Percentiles rank a stretch among this genome's conserved stretches.
phyloP scores from a whole-genome alignment of 306 rosid genomes.

The Castanopsis chinensis region DNA sequence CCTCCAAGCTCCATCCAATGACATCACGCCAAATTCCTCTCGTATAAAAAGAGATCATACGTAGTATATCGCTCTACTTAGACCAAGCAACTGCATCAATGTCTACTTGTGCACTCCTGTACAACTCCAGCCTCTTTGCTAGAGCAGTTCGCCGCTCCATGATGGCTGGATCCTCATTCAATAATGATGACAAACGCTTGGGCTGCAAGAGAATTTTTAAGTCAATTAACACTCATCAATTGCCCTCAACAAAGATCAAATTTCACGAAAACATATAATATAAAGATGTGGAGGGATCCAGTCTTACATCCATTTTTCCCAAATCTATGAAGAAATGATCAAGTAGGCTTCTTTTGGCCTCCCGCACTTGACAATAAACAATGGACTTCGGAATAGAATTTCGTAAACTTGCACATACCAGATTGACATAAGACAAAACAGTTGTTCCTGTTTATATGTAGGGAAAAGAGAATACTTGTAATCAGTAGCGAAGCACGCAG shows the following conservation, averaged over 20 bases:
- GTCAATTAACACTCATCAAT: not conserved
- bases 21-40: slow-evolving; percentile 16
- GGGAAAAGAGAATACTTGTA: not conserved
- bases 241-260: not conserved
- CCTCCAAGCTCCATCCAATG: slow-evolving; percentile 1
- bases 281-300: not conserved
- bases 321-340: slow-evolving; percentile 78
- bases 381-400: slow-evolving; percentile 86
- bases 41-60: slow-evolving; percentile 3
- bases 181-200: slow-evolving; percentile 64
- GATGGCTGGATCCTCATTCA: slow-evolving; percentile 92
- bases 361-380: slow-evolving; percentile 89
- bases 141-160: slow-evolving; percentile 83
- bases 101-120: slow-evolving; percentile 86
- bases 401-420: slow-evolving; percentile 74
- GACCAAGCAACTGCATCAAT: slow-evolving; percentile 92
- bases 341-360: slow-evolving; percentile 83
- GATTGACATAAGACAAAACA: slow-evolving; percentile 76
- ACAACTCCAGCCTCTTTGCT: slow-evolving; percentile 80
- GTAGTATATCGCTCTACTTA: slow-evolving; percentile 45
- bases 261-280: not conserved
- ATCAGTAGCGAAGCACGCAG: no score
- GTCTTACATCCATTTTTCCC: slow-evolving; percentile 76
- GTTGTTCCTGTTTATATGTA: slow-evolving; percentile 54
- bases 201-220: slow-evolving; percentile 39